Percentiles rank a stretch among this genome's conserved stretches.
These are phyloP conservation scores for Nannochloris sp. DNA, from an alignment of 139 green algal species.

Conservation along the genomic window DNA sequence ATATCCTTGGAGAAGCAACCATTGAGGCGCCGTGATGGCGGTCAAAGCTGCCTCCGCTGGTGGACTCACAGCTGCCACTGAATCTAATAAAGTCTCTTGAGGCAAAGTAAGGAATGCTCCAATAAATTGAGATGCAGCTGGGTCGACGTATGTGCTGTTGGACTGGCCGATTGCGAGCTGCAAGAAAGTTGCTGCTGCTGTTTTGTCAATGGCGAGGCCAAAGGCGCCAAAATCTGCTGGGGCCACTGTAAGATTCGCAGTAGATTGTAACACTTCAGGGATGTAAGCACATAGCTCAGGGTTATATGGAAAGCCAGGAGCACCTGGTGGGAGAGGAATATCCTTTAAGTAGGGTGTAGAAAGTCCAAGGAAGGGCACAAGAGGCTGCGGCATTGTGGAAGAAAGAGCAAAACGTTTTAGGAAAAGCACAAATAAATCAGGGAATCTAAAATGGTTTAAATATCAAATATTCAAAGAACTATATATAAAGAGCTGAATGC, in stretches of 20 bases:
- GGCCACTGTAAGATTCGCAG: neutral
- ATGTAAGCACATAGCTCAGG: slow-evolving; percentile 9
- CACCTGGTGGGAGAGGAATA: neutral
- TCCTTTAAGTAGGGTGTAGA: slow-evolving; percentile 12
- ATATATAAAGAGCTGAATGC: too few species aligned
- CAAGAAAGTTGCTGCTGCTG: neutral
- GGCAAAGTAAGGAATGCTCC: slow-evolving; percentile 1
- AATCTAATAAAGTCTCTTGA: neutral
- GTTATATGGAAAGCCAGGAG: slow-evolving; percentile 2
- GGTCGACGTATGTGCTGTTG: slow-evolving; percentile 1
- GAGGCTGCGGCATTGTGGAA: neutral
- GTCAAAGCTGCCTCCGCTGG: neutral
- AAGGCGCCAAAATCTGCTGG: neutral
- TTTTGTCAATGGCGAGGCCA: neutral
- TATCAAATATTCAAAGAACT: neutral
- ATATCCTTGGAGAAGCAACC: slow-evolving; percentile 18
- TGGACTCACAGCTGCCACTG: neutral
- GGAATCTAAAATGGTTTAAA: neutral
- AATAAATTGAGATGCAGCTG: slow-evolving; percentile 12
- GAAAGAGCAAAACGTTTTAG: too few species aligned
- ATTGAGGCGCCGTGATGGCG: neutral
- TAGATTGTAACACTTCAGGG: neutral
- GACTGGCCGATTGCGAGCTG: neutral
- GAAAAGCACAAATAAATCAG: too few species aligned
- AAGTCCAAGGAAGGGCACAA: neutral